Evolutionary conservation across 2,329 filamentous ascomycete genomes (phyloP), one percentile per base, ranked within the genome.

Genomic region (Sordariomycetes sp.): DNA sequence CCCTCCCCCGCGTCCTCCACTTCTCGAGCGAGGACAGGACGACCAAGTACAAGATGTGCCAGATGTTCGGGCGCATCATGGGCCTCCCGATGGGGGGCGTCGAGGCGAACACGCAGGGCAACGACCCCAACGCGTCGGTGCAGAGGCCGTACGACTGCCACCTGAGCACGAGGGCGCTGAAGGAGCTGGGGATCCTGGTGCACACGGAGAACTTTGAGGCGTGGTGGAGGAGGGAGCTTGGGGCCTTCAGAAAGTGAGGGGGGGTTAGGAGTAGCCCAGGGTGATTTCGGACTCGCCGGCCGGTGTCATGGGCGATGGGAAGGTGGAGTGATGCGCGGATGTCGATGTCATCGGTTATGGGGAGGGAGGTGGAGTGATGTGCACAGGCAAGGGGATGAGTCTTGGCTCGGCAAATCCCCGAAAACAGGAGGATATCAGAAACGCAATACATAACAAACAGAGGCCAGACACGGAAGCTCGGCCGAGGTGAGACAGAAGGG

Each of bases 41-140:
- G 77, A 96, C 91, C 53, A 96, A 96, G 74, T 95, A 92, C 70
- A 85, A 93, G 70, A 96, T 97, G 59, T 92, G 89, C 69, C 75
- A 89, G 72, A 74, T 80, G 11, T 86, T 96, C 67, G 87, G 84
- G 3, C 84, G 90, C 60, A 89, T 96, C 60, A 85, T 95, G 79
- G 89, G 87, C 0, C 68, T 95, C 58, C 79, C 87, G 12, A 76
- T 87, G 22, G 81, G 83, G 53, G 80, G 81, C 8, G 86, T 96
- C 70, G 78, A 82, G 65, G 75, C 87, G 11, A 87, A 90, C 65
- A 80, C 83, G 25, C 78, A 88, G 65, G 87, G 87, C 43, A 88
- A 88, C 68, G 86, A 89, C 62, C 83, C 86, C 6, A 85, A 82
- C 61, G 82, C 86, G 52, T 78, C 79, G 24, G 88, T 91, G 0